Evolutionary conservation across 2,329 filamentous ascomycete species (phyloP), one percentile per base, ranked within the genome.

Genomic region (Hymenoscyphus fructigenus): DNA sequence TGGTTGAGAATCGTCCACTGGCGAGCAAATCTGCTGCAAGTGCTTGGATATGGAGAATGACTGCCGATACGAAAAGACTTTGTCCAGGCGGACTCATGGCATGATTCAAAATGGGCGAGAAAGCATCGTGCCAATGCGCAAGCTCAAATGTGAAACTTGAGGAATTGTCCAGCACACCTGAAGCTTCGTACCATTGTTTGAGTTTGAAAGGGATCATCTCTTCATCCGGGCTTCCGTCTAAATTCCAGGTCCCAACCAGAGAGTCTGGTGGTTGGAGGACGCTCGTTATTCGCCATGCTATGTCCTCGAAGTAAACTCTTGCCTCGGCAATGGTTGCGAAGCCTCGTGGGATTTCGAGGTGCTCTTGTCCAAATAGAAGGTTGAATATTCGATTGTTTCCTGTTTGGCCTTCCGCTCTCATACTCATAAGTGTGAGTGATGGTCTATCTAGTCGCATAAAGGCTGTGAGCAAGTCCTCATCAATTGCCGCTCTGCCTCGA

Each of bases 61-160:
- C 63, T 26, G 69, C 69, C 26, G 66, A 53, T 10, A 69, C 57
- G 55, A 69, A 70, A 7, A 68, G 56, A 28, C 64, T 47, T 23
- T 68, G 65, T 29, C 68, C 68, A 14, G 61, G 53, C 0, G 66
- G 61, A 32, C 62, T 68, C 63, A 66, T 67, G 29, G 69, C 63
- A 58, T 68, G 62, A n/a, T 68, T 65, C 26, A 70, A 38, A 2
- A 71, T 57, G 7, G 66, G 66, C 50, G 65, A 61, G 32, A 71
- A 71, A 29, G 70, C 68, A 62, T 70, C 66, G 55, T 69, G 65
- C 70, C 69, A 72, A 34, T 68, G 66, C n/a, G 57, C 65, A 17
- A 71, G 64, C 50, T 69, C 62, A 32, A 61, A 15, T 26, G 53
- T 62, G 7, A 67, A 28, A 29, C 61, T 34, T 28, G 60, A 59